phyloP scores from a whole-genome alignment of 129 eudicot genomes.

The Solidago caesia region DNA sequence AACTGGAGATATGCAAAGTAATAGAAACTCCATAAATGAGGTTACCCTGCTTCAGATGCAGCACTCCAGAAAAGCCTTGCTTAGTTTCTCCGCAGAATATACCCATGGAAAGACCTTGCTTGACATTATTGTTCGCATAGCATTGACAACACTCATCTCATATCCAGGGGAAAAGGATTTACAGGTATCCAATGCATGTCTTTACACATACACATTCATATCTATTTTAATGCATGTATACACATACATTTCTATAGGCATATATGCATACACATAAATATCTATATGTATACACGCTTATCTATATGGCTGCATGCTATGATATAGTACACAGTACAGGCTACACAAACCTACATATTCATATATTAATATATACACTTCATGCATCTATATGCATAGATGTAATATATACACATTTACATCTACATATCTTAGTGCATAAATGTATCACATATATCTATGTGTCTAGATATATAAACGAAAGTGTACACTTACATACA shows the following conservation, averaged over 20 bases:
- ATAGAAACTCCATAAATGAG: slow-evolving; percentile 27
- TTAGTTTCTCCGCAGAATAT: slow-evolving; percentile 63
- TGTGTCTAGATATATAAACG: background rate
- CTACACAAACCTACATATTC: background rate
- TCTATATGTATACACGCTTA: background rate
- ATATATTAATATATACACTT: background rate
- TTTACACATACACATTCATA: background rate
- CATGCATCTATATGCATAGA: background rate
- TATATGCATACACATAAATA: slow-evolving; percentile 4
- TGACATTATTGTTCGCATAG: slow-evolving; percentile 66
- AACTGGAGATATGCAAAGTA: slow-evolving; percentile 45
- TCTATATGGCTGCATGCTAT: background rate
- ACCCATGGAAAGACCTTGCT: slow-evolving; percentile 76
- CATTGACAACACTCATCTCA: slow-evolving; percentile 61
- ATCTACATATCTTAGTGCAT: background rate
- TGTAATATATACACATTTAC: background rate
- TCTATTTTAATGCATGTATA: background rate
- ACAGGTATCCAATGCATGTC: slow-evolving; percentile 51
- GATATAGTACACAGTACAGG: background rate
- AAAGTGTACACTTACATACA: background rate
- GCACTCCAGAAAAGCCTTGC: slow-evolving; percentile 44
- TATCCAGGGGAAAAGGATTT: slow-evolving; percentile 89
- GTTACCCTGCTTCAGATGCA: slow-evolving; percentile 35
- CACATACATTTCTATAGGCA: background rate
- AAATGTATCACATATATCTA: background rate